Evolutionary conservation across 2,329 filamentous ascomycete genomes (phyloP), one percentile per base, ranked within the genome.

Genomic region (Dothiorella sarmentorum): DNA sequence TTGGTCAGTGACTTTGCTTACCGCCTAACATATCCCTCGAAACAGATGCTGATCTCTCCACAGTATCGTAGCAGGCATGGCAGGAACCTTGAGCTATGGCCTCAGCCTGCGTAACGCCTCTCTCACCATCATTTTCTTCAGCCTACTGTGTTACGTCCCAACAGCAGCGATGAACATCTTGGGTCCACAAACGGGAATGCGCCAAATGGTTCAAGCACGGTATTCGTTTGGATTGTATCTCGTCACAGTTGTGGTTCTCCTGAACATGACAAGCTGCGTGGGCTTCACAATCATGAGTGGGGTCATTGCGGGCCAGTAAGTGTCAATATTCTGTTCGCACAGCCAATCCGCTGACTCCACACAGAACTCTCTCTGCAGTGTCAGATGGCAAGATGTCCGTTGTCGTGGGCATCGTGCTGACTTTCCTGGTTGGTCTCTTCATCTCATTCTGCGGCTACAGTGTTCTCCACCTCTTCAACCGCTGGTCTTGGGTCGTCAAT

Each of bases 181-280:
- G 52, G 84, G 84, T 0, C 82, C 84, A 15, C 26, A 43, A 10
- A 86, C 83, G 9, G 85, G 84, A 40, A 81, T 87, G 78, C 78
- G 85, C 15, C 84, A 87, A 69, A 85, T 87, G 78, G 80, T 87
- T 7, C 83, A 85, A 63, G 84, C 85, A 3, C 76, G 85, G 20
- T 87, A 82, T 68, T 82, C 80, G 38, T 88, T 85, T 66, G 84
- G 82, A 75, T 71, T 68, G 56, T 85, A 85, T 65, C 72, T 83
- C 18, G 81, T 85, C 31, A 81, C 79, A 0, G 67, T 87, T n/a
- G 79, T 83, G 2, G 80, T 86, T 2, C 66, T 87, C 9, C 74
- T 87, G 60, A 87, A 87, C 65, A 74, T 87, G 22, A 83, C 83
- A 13, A 86, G 83, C 0, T 73, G 86, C 2, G 82, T 79, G 3